These are phyloP conservation scores for Phialophora tarda DNA, from an alignment of 2,329 filamentous ascomycete species.

Conservation along the genomic window DNA sequence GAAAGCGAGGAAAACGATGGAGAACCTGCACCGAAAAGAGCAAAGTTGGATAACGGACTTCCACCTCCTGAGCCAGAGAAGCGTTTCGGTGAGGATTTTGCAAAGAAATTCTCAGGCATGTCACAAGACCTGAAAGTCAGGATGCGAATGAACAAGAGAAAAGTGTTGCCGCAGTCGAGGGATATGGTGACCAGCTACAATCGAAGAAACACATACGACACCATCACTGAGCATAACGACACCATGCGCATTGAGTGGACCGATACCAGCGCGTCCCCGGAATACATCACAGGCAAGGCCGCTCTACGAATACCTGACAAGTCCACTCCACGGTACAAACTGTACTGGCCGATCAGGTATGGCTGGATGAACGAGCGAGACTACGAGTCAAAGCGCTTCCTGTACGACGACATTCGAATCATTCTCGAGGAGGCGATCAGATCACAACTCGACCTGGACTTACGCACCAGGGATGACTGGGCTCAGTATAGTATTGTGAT, in stretches of 20 bases:
- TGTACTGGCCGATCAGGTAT: slow-evolving; percentile 88
- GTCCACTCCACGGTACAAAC: slow-evolving; percentile 84
- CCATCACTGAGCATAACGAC: slow-evolving; percentile 93
- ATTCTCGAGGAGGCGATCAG: slow-evolving; percentile 86
- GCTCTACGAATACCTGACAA: slow-evolving; percentile 87
- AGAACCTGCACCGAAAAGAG: slow-evolving; percentile 73
- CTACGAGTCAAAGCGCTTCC: slow-evolving; percentile 76
- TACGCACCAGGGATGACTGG: slow-evolving; percentile 67
- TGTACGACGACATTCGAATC: slow-evolving; percentile 85
- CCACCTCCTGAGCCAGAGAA: slow-evolving; percentile 67
- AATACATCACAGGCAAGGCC: slow-evolving; percentile 79
- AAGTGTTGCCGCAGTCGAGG: slow-evolving; percentile 95
- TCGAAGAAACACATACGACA: slow-evolving; percentile 77
- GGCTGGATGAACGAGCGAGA: slow-evolving; percentile 91
- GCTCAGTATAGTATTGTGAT: slow-evolving; percentile 94
- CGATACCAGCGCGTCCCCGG: slow-evolving; percentile 73
- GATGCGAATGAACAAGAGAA: slow-evolving; percentile 91
- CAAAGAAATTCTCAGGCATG: slow-evolving; percentile 75
- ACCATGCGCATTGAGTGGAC: slow-evolving; percentile 95
- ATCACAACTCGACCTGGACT: slow-evolving; percentile 75
- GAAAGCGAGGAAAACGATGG: slow-evolving; percentile 84
- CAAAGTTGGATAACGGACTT: slow-evolving; percentile 61
- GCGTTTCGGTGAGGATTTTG: slow-evolving; percentile 83
- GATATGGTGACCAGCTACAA: slow-evolving; percentile 96
- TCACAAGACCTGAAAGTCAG: slow-evolving; percentile 83